Evolutionary conservation across 768 basidiomycete species (phyloP).

Genomic region (Boletus rex-veris): DNA sequence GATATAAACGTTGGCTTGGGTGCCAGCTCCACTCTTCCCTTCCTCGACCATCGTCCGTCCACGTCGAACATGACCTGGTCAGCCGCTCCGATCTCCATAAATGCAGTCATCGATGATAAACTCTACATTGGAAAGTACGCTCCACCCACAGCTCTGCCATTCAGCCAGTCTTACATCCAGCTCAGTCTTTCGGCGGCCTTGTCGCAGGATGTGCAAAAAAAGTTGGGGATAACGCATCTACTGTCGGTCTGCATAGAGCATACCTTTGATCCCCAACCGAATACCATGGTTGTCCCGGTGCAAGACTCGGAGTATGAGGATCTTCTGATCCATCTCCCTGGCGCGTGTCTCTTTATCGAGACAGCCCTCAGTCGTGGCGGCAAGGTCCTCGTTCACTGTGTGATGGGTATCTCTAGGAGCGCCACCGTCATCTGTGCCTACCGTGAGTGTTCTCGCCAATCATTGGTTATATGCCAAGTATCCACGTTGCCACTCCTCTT

Average conservation of each 20-base stretch:
- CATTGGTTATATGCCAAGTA: constrained; percentile 1
- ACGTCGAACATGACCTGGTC: constrained; percentile 26
- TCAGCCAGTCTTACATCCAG: neutral
- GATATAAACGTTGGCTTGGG: constrained; percentile 19
- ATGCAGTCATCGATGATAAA: constrained; percentile 29
- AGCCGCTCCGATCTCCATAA: constrained; percentile 25
- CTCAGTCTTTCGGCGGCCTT: constrained; percentile 33
- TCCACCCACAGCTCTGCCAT: neutral
- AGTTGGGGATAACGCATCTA: constrained; percentile 50
- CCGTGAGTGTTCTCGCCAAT: constrained; percentile 34
- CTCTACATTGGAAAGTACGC: constrained; percentile 38
- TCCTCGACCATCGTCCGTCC: neutral
- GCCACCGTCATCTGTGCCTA: constrained; percentile 57
- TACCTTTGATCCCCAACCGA: constrained; percentile 38
- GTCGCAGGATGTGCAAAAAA: constrained; percentile 27
- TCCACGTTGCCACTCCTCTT: neutral
- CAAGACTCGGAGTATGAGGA: constrained; percentile 50
- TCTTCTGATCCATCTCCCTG: constrained; percentile 62
- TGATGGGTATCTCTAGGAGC: constrained; percentile 71
- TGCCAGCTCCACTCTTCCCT: constrained; percentile 12
- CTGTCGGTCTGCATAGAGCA: constrained; percentile 58
- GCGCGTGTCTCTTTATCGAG: constrained; percentile 60
- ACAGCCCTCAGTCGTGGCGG: constrained; percentile 50
- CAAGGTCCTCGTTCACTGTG: constrained; percentile 65
- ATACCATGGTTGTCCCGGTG: constrained; percentile 34